Evolutionary conservation across 2,329 filamentous ascomycete species (phyloP).

Genomic region (Cadophora malorum): DNA sequence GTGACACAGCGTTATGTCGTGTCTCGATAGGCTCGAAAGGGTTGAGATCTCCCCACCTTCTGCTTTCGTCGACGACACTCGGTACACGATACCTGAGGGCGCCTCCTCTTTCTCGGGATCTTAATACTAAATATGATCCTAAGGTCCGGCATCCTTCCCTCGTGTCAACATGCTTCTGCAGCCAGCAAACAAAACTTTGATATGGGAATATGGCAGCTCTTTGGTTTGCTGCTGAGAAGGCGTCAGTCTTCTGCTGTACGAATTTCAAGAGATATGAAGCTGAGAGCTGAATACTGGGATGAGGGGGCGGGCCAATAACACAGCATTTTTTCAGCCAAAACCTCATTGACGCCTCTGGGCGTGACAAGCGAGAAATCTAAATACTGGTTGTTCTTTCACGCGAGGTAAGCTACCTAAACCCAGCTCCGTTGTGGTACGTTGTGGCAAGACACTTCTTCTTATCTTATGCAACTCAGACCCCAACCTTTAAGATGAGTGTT

Average conservation of each 20-base stretch:
- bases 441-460: no score
- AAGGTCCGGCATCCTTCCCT: neutral
- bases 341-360: neutral
- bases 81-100: neutral
- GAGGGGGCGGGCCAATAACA: neutral
- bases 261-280: neutral
- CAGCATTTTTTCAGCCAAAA: neutral
- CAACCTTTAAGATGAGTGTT: no score
- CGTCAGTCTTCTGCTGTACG: neutral
- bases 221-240: neutral
- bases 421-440: no score
- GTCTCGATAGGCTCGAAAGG: no score
- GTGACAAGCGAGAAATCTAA: neutral
- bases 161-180: neutral
- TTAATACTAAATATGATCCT: neutral
- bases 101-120: neutral
- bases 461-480: no score
- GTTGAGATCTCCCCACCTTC: neutral
- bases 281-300: neutral
- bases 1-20: neutral
- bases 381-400: no score
- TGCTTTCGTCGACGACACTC: neutral
- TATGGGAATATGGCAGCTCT: neutral
- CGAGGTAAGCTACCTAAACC: no score
- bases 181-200: neutral